Base-by-base conservation (phyloP, 805 yeast genomes). In the Wickerhamiella musiphila region DNA sequence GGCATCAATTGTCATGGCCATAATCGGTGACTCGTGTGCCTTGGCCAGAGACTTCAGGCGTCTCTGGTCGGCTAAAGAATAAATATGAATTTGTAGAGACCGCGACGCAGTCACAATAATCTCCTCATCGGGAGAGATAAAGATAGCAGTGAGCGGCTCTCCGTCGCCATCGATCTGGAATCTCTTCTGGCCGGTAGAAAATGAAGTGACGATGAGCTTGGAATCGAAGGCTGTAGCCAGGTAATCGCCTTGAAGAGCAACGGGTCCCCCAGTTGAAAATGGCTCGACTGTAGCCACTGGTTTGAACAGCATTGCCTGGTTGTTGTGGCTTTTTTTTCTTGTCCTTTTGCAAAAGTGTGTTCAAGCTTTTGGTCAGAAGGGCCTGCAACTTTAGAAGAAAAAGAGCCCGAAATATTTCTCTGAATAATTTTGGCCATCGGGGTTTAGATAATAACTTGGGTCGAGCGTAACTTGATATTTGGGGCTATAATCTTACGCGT, bases 251-350 rank as follows among this genome's bases (percentile, higher is more conserved):
- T 72, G 75, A 10, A 53, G 56, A 2, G 83, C 68, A 8, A 81
- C 90, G 2, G 90, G 69, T 5, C 90, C 81, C 18, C 95, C 94
- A 11, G 79, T 69, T 51, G 81, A 90, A 44, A 84, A 73, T 11
- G 98, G 96, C 32, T 70, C 73, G 25, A 86, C 28, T 6, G 47
- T 35, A 20, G 33, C 18, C 15, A 35, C 37, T 7, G 48, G 32
- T 23, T 38, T 35, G 39, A 43, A 46, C 23, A 40, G 33, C 49
- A 44, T 46, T 3, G 8, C 13, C 15, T 11, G 13, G 10, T 8
- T 23, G 8, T 11, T 6, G 6, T 11, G 13, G 13, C 39, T 43
- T 13, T 19, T 38, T 9, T 18, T 36, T n/a, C 18, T 39, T n/a
- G 16, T 48, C 19, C 46, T n/a, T n/a, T n/a, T n/a, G n/a, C n/a